phyloP scores from a whole-genome alignment of 345 rosid species.

The Lumnitzera racemosa region DNA sequence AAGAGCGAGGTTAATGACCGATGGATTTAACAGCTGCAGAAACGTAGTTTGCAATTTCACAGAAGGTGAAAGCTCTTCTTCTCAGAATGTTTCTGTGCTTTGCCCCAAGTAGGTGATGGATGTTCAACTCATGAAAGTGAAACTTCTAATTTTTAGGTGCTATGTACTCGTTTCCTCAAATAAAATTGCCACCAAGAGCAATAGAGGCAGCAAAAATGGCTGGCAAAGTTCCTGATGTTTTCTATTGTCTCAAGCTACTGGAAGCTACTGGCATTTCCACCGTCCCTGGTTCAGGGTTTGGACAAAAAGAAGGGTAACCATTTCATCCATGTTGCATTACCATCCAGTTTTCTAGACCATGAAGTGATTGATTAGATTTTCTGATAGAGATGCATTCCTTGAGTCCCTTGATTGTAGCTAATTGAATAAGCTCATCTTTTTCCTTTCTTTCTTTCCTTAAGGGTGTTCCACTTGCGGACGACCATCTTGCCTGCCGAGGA shows the following conservation, averaged over 20 bases:
- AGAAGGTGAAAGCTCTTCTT: constrained; percentile 45
- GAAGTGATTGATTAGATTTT: too few species aligned
- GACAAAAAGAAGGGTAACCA: constrained; percentile 92
- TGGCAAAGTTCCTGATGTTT: constrained; percentile 72
- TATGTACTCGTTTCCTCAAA: constrained; percentile 99
- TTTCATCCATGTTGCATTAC: background rate
- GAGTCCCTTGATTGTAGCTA: background rate
- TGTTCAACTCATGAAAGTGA: background rate
- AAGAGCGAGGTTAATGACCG: constrained; percentile 94
- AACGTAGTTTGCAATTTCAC: constrained; percentile 96
- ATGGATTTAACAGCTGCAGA: constrained; percentile 97
- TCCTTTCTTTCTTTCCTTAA: constrained; percentile 8
- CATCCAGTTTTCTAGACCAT: too few species aligned
- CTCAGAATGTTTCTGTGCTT: background rate
- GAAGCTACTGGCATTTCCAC: constrained; percentile 99
- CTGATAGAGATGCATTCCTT: too few species aligned
- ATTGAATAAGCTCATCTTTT: background rate
- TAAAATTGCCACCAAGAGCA: constrained; percentile 73
- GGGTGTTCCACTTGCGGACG: constrained; percentile 93
- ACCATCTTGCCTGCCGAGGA: constrained; percentile 93
- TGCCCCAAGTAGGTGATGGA: background rate
- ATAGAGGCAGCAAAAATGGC: constrained; percentile 66
- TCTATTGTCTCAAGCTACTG: constrained; percentile 91
- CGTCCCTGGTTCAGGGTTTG: constrained; percentile 98
- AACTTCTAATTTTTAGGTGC: constrained; percentile 55